Conservation (phyloP, 108 stramenopile species). For the Aurantiochytrium sp. region DNA sequence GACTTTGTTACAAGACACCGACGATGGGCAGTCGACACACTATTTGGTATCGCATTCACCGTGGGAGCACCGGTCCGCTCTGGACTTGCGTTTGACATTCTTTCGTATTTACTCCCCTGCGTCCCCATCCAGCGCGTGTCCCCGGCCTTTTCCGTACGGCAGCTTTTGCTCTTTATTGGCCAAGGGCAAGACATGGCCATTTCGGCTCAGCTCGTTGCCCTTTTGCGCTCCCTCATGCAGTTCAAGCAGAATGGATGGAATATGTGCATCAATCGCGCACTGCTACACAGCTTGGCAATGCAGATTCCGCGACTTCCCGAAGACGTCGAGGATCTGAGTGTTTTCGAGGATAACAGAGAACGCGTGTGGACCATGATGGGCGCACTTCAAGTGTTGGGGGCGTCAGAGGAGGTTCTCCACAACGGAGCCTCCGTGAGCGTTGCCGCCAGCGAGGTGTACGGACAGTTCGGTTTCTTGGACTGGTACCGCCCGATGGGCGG, state of each 20-base stretch:
- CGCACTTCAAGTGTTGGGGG: background rate
- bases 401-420: background rate
- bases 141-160: background rate
- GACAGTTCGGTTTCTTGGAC: background rate
- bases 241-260: background rate
- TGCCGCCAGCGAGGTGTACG: background rate
- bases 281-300: background rate
- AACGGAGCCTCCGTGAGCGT: background rate
- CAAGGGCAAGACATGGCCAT: background rate
- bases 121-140: background rate
- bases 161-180: background rate
- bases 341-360: background rate
- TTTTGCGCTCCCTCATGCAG: background rate
- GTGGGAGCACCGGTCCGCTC: background rate
- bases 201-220: background rate
- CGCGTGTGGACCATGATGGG: constrained; percentile 7
- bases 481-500: background rate
- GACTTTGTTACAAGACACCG: background rate
- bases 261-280: background rate
- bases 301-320: constrained; percentile 11
- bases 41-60: background rate
- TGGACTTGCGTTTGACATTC: background rate
- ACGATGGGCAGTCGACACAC: background rate
- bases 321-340: constrained; percentile 1
- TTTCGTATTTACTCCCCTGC: background rate